These are phyloP conservation scores for Sordariomycetes sp. DNA, from an alignment of 2,329 filamentous ascomycete species.

Conservation along the genomic window DNA sequence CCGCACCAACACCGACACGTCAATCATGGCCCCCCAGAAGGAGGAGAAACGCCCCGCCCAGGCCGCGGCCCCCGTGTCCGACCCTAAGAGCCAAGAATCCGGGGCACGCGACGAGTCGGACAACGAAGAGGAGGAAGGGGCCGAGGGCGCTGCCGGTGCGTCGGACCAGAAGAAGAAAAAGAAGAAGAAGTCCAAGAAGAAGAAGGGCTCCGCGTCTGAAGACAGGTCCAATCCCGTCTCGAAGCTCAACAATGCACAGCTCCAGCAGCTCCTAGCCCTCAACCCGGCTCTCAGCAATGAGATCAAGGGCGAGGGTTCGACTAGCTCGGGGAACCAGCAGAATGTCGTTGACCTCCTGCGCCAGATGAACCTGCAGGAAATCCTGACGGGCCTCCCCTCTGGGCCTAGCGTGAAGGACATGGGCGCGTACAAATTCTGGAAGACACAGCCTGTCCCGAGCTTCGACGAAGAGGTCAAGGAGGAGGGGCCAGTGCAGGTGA, in stretches of 20 bases:
- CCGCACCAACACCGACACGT: background rate
- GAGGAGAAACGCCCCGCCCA: background rate
- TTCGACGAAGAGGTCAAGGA: slow-evolving; percentile 54
- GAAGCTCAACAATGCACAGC: slow-evolving; percentile 43
- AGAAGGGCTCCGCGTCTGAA: slow-evolving; percentile 42
- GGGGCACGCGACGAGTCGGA: slow-evolving; percentile 32
- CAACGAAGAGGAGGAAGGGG: slow-evolving; percentile 24
- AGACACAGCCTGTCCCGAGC: slow-evolving; percentile 86
- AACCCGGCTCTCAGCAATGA: slow-evolving; percentile 64
- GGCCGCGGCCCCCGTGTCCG: slow-evolving; percentile 10
- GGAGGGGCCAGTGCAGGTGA: slow-evolving; percentile 77
- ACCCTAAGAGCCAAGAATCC: slow-evolving; percentile 25
- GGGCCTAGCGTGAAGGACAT: slow-evolving; percentile 89
- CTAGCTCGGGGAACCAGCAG: slow-evolving; percentile 22
- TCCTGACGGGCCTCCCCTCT: slow-evolving; percentile 65
- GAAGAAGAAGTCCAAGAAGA: slow-evolving; percentile 56
- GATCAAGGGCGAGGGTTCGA: slow-evolving; percentile 20
- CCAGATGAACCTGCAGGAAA: slow-evolving; percentile 57
- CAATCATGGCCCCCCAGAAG: background rate
- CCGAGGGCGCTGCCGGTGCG: slow-evolving; percentile 14
- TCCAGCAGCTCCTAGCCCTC: slow-evolving; percentile 57
- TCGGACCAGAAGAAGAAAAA: slow-evolving; percentile 28
- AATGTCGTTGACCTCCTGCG: slow-evolving; percentile 43
- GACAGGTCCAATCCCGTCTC: slow-evolving; percentile 27
- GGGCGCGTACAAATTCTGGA: slow-evolving; percentile 97